Conservation (phyloP, 2,329 filamentous ascomycete species). For the Colletotrichum karsti region DNA sequence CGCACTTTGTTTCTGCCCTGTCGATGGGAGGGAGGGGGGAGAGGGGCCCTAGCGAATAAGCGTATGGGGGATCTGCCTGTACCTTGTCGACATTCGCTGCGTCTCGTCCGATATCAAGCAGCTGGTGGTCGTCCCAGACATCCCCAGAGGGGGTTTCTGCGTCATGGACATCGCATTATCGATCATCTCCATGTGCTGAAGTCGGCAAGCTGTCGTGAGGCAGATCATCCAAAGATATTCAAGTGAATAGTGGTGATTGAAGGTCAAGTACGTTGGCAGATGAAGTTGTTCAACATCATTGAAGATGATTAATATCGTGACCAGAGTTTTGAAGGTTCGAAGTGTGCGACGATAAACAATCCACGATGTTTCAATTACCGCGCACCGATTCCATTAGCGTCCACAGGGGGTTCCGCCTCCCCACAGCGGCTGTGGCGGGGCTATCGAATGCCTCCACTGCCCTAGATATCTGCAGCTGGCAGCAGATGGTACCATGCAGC, state of each 20-base stretch:
- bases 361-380: too few relatives aligned
- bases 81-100: background rate
- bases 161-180: background rate
- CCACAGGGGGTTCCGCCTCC: too few relatives aligned
- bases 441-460: too few relatives aligned
- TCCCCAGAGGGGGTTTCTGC: background rate
- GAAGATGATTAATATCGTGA: too few relatives aligned
- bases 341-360: too few relatives aligned
- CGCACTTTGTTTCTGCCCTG: background rate
- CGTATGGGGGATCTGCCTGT: slow-evolving; percentile 1
- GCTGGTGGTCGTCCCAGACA: background rate
- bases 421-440: too few relatives aligned
- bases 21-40: background rate
- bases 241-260: too few relatives aligned
- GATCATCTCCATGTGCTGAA: background rate
- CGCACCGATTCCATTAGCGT: too few relatives aligned
- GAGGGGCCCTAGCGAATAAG: background rate
- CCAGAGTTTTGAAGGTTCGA: too few relatives aligned
- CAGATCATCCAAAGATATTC: too few relatives aligned
- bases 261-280: too few relatives aligned
- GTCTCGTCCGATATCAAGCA: slow-evolving; percentile 1
- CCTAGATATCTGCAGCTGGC: background rate
- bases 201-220: background rate
- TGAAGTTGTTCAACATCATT: too few relatives aligned
- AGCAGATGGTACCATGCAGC: background rate